Evolutionary conservation across 345 rosid species (phyloP), one percentile per base, ranked within the genome.

Genomic region (Aquilaria malaccensis): DNA sequence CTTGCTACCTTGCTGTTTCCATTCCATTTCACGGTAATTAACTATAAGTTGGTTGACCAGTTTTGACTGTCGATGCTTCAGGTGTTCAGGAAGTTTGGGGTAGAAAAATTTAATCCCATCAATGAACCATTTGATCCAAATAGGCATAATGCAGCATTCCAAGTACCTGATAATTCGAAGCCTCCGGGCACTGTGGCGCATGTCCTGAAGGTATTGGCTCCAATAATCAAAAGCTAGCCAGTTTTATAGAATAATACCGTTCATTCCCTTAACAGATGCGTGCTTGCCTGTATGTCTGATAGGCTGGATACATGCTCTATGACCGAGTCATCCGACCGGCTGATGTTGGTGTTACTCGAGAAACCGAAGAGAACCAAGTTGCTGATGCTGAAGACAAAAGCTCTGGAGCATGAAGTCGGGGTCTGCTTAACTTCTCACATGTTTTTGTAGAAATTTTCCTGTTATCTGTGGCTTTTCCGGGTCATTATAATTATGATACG

Each of bases 241-340:
- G 43, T 37, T 37, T 9, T 37, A 37, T 37, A 5, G 2, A 37
- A 9, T 9, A 37, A 37, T 4, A 37, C 33, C 52, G 30, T 22
- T 12, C 51, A 33, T 9, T 45, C 46, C n/a, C 30, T 32, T 56
- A 31, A 45, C 49, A 6, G 11, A 32, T 51, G 33, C 50, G 33
- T 51, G 31, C 57, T 6, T 45, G 46, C 50, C 43, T 65, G 50
- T 14, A 33, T 30, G n/a, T 58, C 30, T 33, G 75, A 73, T 90
- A 93, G 98, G 63, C 84, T 31, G 99, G 99, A 67, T 93, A 86
- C 76, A 66, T 74, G 58, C 82, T 94, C 14, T 69, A 79, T 10
- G 96, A 91, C 50, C 78, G 96, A 67, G 89, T 88, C 41, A 81
- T 95, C 66, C 83, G 97, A 58, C 96, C 99, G 22, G 99, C 97